phyloP scores from a whole-genome alignment of 177 flowering plant genomes.

The Tripterygium wilfordii region DNA sequence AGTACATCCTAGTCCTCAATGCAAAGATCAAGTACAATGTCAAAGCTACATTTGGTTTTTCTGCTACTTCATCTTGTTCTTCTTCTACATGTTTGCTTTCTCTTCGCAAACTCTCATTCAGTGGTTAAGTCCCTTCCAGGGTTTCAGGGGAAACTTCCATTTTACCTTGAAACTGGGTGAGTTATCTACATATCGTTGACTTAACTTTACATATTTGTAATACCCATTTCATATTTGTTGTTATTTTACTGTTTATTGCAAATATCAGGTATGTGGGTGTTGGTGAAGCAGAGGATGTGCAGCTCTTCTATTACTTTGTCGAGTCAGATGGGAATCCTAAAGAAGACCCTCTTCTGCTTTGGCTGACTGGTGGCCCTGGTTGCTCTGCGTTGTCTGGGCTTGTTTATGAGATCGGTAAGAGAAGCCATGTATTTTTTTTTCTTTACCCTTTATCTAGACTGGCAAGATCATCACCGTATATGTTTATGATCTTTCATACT shows the following conservation, averaged over 20 bases:
- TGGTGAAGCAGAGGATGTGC: conserved; percentile 25
- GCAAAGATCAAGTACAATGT: too few species aligned
- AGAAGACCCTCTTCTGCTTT: conserved; percentile 27
- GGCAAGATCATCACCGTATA: too few species aligned
- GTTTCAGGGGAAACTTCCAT: conserved; percentile 47
- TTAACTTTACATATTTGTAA: neutral
- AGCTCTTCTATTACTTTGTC: conserved; percentile 37
- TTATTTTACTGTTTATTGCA: too few species aligned
- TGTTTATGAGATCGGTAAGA: conserved; percentile 24
- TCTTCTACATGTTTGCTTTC: conserved; percentile 3
- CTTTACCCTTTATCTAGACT: too few species aligned
- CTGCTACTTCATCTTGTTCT: conserved; percentile 8
- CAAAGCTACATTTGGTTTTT: too few species aligned
- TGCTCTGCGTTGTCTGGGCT: conserved; percentile 21
- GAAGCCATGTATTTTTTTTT: neutral
- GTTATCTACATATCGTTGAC: neutral
- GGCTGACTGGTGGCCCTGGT: conserved; percentile 41
- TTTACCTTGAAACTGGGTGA: conserved; percentile 58
- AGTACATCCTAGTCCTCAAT: too few species aligned
- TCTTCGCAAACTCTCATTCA: conserved; percentile 13
- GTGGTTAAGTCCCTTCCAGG: conserved; percentile 42
- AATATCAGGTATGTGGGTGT: conserved; percentile 35
- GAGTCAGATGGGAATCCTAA: conserved; percentile 22
- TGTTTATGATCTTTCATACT: too few species aligned
- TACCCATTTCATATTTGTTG: too few species aligned